Conservation (phyloP, 2,329 filamentous ascomycete species). For the Pestalotiopsis sp. region DNA sequence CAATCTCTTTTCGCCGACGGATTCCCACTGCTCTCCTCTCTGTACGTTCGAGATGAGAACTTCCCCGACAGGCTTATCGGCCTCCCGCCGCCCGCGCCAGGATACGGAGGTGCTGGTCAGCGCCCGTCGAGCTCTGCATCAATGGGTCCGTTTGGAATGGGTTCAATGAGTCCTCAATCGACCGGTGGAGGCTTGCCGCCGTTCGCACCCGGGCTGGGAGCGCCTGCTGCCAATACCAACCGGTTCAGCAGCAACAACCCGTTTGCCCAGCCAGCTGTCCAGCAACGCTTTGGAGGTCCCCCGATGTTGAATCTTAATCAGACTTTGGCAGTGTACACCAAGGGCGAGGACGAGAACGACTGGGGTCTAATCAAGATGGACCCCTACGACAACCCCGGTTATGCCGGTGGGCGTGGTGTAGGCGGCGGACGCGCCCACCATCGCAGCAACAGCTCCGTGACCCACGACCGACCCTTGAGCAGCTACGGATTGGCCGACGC, state of each 20-base stretch:
- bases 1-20: slow-evolving; percentile 77
- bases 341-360: slow-evolving; percentile 58
- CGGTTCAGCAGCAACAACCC: slow-evolving; percentile 66
- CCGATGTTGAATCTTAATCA: slow-evolving; percentile 42
- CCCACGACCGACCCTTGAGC: slow-evolving; percentile 48
- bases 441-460: slow-evolving; percentile 28
- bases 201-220: slow-evolving; percentile 17
- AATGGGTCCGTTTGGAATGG: slow-evolving; percentile 27
- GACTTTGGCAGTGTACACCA: slow-evolving; percentile 63
- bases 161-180: slow-evolving; percentile 29
- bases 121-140: slow-evolving; percentile 38
- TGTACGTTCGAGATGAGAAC: slow-evolving; percentile 84
- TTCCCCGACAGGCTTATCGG: slow-evolving; percentile 80
- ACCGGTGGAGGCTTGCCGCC: slow-evolving; percentile 14
- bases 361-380: slow-evolving; percentile 61
- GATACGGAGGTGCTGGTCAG: slow-evolving; percentile 40
- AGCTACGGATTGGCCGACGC: slow-evolving; percentile 61
- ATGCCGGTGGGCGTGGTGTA: slow-evolving; percentile 18
- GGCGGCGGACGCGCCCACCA: slow-evolving; percentile 24
- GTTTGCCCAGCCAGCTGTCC: slow-evolving; percentile 43
- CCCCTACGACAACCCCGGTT: slow-evolving; percentile 27
- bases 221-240: slow-evolving; percentile 18
- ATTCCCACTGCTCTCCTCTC: slow-evolving; percentile 71
- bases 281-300: slow-evolving; percentile 30
- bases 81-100: slow-evolving; percentile 64